These are phyloP conservation scores for Aquilaria yunnanensis DNA, from an alignment of 345 rosid species.

Conservation along the genomic window DNA sequence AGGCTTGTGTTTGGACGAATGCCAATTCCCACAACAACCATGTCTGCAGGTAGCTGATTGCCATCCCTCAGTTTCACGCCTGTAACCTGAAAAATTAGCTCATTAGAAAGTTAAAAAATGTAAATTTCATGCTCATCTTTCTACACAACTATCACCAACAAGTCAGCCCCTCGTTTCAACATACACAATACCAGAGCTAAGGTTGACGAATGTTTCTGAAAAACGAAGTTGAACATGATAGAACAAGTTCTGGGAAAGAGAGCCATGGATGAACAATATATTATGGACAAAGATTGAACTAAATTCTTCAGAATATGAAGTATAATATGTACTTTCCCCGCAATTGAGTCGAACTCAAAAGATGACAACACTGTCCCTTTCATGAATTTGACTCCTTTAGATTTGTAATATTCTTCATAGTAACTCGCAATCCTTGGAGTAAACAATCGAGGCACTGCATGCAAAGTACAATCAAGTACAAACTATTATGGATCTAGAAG, in stretches of 20 bases:
- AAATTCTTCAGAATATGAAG: too few relatives aligned
- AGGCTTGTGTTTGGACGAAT: slow-evolving; percentile 46
- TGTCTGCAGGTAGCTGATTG: slow-evolving; percentile 58
- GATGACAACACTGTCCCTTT: slow-evolving; percentile 16
- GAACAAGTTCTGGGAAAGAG: too few relatives aligned
- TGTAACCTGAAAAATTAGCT: slow-evolving; percentile 34
- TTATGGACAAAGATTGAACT: too few relatives aligned
- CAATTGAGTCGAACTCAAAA: slow-evolving; percentile 14
- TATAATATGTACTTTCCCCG: slow-evolving; percentile 1
- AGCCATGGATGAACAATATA: too few relatives aligned
- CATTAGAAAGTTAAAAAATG: too few relatives aligned
- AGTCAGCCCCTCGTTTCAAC: too few relatives aligned
- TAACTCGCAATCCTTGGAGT: slow-evolving; percentile 41
- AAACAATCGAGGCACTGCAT: slow-evolving; percentile 89
- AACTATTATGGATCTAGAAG: slow-evolving; percentile 1
- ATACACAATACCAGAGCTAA: too few relatives aligned
- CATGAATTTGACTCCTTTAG: slow-evolving; percentile 16
- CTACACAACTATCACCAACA: too few relatives aligned
- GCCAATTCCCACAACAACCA: slow-evolving; percentile 70
- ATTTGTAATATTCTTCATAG: slow-evolving; percentile 16
- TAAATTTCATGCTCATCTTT: too few relatives aligned
- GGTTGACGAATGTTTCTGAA: too few relatives aligned
- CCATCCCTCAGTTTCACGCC: slow-evolving; percentile 69
- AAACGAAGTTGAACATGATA: too few relatives aligned
- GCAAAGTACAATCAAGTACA: neutral